Conservation (phyloP, 495 filamentous ascomycete species). For the Chaetomidium leptoderma region DNA sequence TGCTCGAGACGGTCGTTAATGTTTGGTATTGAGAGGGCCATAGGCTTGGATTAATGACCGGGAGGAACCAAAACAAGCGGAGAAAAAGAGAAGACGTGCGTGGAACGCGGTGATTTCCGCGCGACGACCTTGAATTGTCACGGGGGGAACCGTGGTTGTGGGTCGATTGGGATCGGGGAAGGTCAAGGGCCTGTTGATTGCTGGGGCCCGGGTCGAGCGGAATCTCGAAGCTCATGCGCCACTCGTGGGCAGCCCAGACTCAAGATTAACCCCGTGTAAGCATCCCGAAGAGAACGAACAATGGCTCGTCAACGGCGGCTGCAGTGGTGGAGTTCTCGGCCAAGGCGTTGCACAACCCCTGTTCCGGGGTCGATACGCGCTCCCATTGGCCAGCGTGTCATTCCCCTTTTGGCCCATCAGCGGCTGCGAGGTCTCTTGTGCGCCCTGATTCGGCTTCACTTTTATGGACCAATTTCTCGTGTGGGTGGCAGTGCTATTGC, state of each 20-base stretch:
- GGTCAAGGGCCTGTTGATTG: not conserved
- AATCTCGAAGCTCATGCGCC: conserved; percentile 4
- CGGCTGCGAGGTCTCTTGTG: not conserved
- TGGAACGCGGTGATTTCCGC: conserved; percentile 11
- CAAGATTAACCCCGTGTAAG: not conserved
- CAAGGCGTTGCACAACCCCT: not conserved
- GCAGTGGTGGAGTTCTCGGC: not conserved
- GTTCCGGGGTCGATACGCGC: not conserved
- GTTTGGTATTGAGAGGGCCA: not conserved
- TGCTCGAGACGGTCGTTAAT: not conserved
- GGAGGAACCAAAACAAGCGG: not conserved
- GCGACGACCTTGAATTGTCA: not conserved
- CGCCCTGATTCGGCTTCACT: conserved; percentile 21
- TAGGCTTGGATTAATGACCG: not conserved
- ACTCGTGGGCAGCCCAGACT: conserved; percentile 1
- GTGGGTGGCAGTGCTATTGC: conserved; percentile 7
- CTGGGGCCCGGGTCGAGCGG: not conserved
- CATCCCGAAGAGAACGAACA: not conserved
- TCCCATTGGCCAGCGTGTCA: conserved; percentile 7
- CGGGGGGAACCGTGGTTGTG: not conserved
- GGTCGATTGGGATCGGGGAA: not conserved
- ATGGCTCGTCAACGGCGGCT: conserved; percentile 2
- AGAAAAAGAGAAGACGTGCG: not conserved
- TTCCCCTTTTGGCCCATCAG: conserved; percentile 15
- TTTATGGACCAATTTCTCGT: conserved; percentile 15